phyloP scores from a whole-genome alignment of 371 early-diverging fungal species.

The Mucor indicus region DNA sequence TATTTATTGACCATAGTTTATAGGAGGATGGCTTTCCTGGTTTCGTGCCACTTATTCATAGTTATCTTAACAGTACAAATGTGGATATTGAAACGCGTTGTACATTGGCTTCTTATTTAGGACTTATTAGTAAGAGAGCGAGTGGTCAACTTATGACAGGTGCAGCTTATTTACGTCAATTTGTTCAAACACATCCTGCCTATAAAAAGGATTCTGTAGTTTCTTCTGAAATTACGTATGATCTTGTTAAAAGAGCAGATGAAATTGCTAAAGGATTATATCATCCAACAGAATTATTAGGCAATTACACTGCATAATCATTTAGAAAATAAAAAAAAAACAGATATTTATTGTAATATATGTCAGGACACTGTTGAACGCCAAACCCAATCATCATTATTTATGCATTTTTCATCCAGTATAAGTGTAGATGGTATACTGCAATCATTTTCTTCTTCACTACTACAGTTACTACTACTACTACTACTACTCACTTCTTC shows the following conservation, averaged over 20 bases:
- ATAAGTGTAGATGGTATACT: neutral
- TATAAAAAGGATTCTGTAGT: slow-evolving; percentile 94
- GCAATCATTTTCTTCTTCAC: neutral
- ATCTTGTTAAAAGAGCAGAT: slow-evolving; percentile 72
- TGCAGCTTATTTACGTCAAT: slow-evolving; percentile 90
- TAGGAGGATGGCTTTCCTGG: slow-evolving; percentile 78
- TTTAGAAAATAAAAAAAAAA: neutral
- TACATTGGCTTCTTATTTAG: slow-evolving; percentile 73
- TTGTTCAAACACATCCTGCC: slow-evolving; percentile 84
- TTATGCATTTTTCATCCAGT: too few relatives aligned
- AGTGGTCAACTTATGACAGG: slow-evolving; percentile 81
- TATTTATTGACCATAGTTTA: slow-evolving; percentile 1
- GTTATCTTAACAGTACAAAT: slow-evolving; percentile 74
- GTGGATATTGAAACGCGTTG: slow-evolving; percentile 67
- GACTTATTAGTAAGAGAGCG: slow-evolving; percentile 81
- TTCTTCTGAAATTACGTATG: slow-evolving; percentile 80
- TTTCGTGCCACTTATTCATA: slow-evolving; percentile 76
- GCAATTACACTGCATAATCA: slow-evolving; percentile 28
- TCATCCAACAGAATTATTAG: slow-evolving; percentile 56
- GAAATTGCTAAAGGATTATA: slow-evolving; percentile 67
- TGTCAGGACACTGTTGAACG: too few relatives aligned
- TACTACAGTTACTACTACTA: neutral
- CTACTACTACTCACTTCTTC: neutral
- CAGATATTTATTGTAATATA: neutral
- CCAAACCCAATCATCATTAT: too few relatives aligned